phyloP scores from a whole-genome alignment of 1,284 basidiomycete genomes.

The Apiotrichum laibachii region DNA sequence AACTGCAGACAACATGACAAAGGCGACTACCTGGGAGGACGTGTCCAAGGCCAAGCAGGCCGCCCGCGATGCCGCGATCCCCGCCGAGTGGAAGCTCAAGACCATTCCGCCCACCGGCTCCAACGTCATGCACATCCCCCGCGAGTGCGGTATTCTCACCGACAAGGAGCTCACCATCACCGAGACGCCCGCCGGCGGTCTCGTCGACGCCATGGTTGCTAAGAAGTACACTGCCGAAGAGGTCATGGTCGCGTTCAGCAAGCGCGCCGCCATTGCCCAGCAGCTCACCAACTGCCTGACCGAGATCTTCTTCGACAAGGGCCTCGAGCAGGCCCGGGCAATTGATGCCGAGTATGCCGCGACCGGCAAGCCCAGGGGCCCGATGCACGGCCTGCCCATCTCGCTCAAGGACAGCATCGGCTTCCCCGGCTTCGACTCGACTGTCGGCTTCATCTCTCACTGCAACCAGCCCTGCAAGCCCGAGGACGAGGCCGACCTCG shows the following conservation, averaged over 20 bases:
- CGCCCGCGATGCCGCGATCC: too few relatives aligned
- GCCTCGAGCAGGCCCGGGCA: slow-evolving; percentile 43
- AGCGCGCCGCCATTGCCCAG: slow-evolving; percentile 74
- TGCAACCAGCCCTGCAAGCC: slow-evolving; percentile 25
- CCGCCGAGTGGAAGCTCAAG: not conserved
- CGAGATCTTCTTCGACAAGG: slow-evolving; percentile 52
- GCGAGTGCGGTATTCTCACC: slow-evolving; percentile 60
- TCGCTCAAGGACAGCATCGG: slow-evolving; percentile 44
- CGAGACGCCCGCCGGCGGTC: slow-evolving; percentile 4
- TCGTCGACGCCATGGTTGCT: slow-evolving; percentile 3
- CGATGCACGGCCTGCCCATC: slow-evolving; percentile 57
- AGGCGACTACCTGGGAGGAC: too few relatives aligned
- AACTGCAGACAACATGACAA: not conserved
- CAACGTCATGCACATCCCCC: slow-evolving; percentile 59
- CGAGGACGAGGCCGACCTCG: slow-evolving; percentile 21
- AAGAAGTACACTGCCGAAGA: slow-evolving; percentile 1
- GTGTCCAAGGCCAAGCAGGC: not conserved
- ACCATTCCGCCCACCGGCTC: not conserved
- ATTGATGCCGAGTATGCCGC: slow-evolving; percentile 49
- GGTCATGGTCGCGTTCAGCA: slow-evolving; percentile 60
- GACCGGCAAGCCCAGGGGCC: slow-evolving; percentile 49
- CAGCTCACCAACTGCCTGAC: slow-evolving; percentile 59
- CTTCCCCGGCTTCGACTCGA: slow-evolving; percentile 46
- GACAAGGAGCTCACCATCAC: slow-evolving; percentile 60
- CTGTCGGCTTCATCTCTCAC: slow-evolving; percentile 31